Conservation (phyloP, 202 grass and related monocot species). For the Tripidium arundinaceum region DNA sequence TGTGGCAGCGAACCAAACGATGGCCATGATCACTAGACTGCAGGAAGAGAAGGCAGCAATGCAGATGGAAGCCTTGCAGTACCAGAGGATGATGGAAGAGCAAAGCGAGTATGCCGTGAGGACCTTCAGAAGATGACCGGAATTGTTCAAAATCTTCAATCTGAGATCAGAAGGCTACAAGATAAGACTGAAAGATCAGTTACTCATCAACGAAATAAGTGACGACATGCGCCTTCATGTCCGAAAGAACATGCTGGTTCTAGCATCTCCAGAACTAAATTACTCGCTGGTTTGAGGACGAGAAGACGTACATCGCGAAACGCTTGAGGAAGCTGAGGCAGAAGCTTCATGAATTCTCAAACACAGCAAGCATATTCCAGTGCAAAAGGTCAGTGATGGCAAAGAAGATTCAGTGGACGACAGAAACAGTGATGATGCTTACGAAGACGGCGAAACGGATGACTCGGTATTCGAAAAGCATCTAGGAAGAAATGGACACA, state of each 20-base stretch:
- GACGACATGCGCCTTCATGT: conserved; percentile 36
- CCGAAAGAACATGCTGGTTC: neutral
- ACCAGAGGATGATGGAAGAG: conserved; percentile 94
- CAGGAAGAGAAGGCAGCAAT: conserved; percentile 91
- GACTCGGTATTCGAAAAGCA: neutral
- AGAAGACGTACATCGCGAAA: conserved; percentile 53
- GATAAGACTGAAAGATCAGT: conserved; percentile 31
- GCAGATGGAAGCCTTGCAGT: conserved; percentile 94
- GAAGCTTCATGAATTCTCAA: conserved; percentile 73
- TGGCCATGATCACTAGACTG: conserved; percentile 92
- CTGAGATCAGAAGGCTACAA: conserved; percentile 45
- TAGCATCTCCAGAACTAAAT: neutral
- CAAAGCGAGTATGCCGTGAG: conserved; percentile 69
- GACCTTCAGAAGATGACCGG: conserved; percentile 55
- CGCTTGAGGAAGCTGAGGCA: conserved; percentile 49
- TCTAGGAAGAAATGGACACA: conserved; percentile 32
- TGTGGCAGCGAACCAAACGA: conserved; percentile 76
- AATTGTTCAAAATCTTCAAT: conserved; percentile 48
- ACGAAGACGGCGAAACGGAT: neutral
- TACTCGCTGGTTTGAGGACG: conserved; percentile 50
- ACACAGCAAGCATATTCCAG: conserved; percentile 37
- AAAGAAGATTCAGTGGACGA: conserved; percentile 37
- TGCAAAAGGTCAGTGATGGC: neutral
- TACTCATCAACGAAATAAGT: conserved; percentile 17
- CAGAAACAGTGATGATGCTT: conserved; percentile 21